These are phyloP conservation scores for Hammondia hammondi DNA, from an alignment of 169 alveolate genomes.

Conservation along the genomic window DNA sequence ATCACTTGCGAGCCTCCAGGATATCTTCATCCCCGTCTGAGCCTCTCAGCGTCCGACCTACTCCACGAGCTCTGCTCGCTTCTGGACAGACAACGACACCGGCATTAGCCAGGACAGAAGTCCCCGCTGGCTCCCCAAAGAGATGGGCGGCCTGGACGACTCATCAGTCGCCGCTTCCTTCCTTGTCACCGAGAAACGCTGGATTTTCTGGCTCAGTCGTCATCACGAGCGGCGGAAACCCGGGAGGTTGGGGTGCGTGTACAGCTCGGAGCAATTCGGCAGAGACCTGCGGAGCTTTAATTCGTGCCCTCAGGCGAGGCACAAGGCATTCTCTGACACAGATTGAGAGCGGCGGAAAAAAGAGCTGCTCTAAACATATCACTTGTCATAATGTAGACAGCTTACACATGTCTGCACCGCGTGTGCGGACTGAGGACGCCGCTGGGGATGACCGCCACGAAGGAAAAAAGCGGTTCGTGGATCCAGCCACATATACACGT, in stretches of 20 bases:
- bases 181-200: not conserved
- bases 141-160: not conserved
- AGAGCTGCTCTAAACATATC: not conserved
- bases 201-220: not conserved
- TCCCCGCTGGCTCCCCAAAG: not conserved
- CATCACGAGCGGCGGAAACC: not conserved
- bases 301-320: not conserved
- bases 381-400: not conserved
- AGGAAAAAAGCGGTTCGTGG: not conserved
- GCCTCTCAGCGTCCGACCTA: not conserved
- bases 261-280: not conserved
- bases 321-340: not conserved
- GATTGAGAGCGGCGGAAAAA: not conserved
- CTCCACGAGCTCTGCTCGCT: not conserved
- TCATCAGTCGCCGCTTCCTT: not conserved
- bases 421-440: not conserved
- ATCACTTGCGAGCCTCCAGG: too few species aligned
- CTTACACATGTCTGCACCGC: not conserved
- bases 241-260: not conserved
- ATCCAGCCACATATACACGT: constrained; percentile 32
- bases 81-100: not conserved
- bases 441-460: not conserved
- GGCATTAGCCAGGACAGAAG: not conserved
- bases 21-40: too few species aligned
- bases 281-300: not conserved